Base-by-base conservation (phyloP, 176 grass and related monocot species). In the Lolium rigidum region DNA sequence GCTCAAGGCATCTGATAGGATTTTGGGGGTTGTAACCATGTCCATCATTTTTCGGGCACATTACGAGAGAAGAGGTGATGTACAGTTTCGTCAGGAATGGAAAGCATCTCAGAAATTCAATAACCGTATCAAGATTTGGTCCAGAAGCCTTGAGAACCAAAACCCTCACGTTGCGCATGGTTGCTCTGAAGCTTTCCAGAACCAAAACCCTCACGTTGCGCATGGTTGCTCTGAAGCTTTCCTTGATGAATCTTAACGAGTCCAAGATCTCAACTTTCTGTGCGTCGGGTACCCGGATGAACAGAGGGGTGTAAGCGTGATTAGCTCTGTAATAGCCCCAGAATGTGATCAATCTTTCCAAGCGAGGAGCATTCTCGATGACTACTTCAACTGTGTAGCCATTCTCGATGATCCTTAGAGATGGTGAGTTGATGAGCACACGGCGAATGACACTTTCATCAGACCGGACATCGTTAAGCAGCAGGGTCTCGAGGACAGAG, bases 341-440 rank as follows among this genome's bases (percentile, higher is more conserved):
- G 11, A 48, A 25, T 25, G 70, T 74, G 44, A 50, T 16, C 41
- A 74, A 3, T 26, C 70, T 49, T 74, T 74, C 44, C 44, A 74
- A 12, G 44, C 44, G 43, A 74, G 70, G 70, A 6, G 21, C 43
- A 49, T 50, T 74, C 44, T 50, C n/a, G 70, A 74, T 74, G 70
- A 25, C 70, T 26, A 74, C 44, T 50, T 74, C 44, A 21, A 49
- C 21, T 7, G 6, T 26, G 44, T 26, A 50, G 70, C 12, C 70
- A 25, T 74, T 49, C 70, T 74, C 6, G 43, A 74, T 74, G 70
- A 48, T 48, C 43, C 43, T 73, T 10, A 73, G 70, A 73, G 70
- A 73, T 2, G 70, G 9, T 8, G 64, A 67, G 64, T 67, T 67
- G 64, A 74, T 74, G n/a, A 24, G 43, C 44, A 49, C 70, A 11